Percentiles rank a stretch among this genome's conserved stretches.
These are phyloP conservation scores for Adenanthera pavonina DNA, from an alignment of 306 rosid species.

Conservation along the genomic window DNA sequence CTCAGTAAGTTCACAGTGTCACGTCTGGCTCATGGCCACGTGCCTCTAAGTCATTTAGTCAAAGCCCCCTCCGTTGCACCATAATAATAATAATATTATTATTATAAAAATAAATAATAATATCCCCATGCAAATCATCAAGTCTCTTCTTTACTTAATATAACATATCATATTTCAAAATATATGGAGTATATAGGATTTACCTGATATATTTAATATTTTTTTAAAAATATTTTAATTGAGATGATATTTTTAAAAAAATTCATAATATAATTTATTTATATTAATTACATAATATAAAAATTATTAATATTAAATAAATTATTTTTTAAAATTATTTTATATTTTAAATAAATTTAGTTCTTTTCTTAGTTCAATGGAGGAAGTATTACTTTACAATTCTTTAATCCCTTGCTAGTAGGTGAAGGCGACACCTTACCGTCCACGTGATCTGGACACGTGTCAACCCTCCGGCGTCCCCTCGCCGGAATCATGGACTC, in stretches of 20 bases:
- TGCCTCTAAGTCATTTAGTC: constrained; percentile 39
- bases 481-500: constrained; percentile 41
- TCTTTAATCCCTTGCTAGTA: constrained; percentile 36
- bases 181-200: too few species aligned
- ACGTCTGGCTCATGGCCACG: constrained; percentile 49
- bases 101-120: not conserved
- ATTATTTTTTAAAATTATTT: too few species aligned
- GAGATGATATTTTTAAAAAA: too few species aligned
- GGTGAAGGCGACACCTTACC: constrained; percentile 43
- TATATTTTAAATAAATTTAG: too few species aligned
- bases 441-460: constrained; percentile 51
- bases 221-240: too few species aligned
- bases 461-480: constrained; percentile 43
- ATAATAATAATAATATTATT: constrained; percentile 16
- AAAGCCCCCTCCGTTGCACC: constrained; percentile 42
- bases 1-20: constrained; percentile 6
- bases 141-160: too few species aligned
- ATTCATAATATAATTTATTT: too few species aligned
- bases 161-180: not conserved
- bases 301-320: too few species aligned
- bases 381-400: constrained; percentile 45
- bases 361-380: too few species aligned
- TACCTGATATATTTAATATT: too few species aligned
- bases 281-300: too few species aligned
- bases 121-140: constrained; percentile 55